phyloP scores from a whole-genome alignment of 2,329 filamentous ascomycete species.

The Penicillium sp. region DNA sequence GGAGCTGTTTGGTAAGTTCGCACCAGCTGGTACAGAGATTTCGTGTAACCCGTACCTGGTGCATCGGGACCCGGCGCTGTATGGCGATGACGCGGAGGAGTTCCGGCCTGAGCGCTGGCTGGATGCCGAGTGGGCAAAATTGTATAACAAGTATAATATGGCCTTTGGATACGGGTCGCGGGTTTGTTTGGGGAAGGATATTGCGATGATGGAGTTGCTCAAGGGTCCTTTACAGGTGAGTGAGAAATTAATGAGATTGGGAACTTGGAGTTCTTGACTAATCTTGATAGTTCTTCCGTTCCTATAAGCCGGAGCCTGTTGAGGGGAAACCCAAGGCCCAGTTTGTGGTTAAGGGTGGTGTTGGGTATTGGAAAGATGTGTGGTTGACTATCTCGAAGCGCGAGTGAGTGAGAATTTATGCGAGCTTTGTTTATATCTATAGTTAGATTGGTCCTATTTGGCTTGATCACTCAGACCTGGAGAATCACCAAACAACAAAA shows the following conservation, averaged over 20 bases:
- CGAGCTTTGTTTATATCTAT: too few species aligned
- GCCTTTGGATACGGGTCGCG: slow-evolving; percentile 53
- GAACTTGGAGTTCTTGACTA: not conserved
- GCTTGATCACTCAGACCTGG: too few species aligned
- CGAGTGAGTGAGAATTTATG: not conserved
- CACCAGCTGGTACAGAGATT: slow-evolving; percentile 48
- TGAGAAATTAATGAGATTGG: not conserved
- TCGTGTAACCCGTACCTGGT: slow-evolving; percentile 51
- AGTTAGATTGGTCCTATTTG: too few species aligned
- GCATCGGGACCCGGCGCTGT: slow-evolving; percentile 39
- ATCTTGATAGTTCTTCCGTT: slow-evolving; percentile 31
- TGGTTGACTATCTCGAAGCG: slow-evolving; percentile 34
- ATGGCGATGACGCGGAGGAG: slow-evolving; percentile 5
- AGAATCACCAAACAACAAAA: too few species aligned
- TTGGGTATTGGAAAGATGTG: slow-evolving; percentile 35
- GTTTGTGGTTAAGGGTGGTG: slow-evolving; percentile 35
- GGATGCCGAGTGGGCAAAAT: slow-evolving; percentile 23
- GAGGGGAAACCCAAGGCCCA: slow-evolving; percentile 27
- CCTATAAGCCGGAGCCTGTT: slow-evolving; percentile 24
- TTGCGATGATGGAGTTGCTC: slow-evolving; percentile 56
- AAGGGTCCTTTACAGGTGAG: slow-evolving; percentile 43
- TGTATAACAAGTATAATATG: slow-evolving; percentile 52
- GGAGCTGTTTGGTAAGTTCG: slow-evolving; percentile 41
- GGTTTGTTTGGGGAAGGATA: slow-evolving; percentile 51
- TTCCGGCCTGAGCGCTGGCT: slow-evolving; percentile 5